Evolutionary conservation across 768 basidiomycete species (phyloP).

Genomic region (Suillus alpinus): DNA sequence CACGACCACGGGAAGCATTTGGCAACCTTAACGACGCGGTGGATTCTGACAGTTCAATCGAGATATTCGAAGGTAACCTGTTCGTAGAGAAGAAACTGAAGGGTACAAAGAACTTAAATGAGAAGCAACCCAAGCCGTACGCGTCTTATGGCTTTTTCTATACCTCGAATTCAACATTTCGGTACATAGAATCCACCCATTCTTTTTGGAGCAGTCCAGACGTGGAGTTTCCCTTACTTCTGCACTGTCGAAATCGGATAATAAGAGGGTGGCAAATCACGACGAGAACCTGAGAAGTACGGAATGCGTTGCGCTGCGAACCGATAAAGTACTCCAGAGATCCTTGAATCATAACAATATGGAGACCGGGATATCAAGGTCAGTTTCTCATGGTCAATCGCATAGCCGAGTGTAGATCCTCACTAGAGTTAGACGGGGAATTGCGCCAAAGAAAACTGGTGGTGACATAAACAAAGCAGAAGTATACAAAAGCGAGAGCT

Average conservation of each 20-base stretch:
- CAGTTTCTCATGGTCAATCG: neutral
- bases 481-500: neutral
- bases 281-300: neutral
- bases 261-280: neutral
- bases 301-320: neutral
- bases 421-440: neutral
- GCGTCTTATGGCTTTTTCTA: neutral
- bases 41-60: conserved; percentile 29
- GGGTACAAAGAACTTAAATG: conserved; percentile 17
- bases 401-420: neutral
- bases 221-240: neutral
- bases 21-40: conserved; percentile 12
- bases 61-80: conserved; percentile 25
- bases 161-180: conserved; percentile 7
- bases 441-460: neutral
- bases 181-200: conserved; percentile 17
- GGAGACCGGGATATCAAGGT: neutral
- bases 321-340: neutral
- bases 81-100: conserved; percentile 9
- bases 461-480: neutral
- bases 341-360: neutral
- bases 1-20: neutral
- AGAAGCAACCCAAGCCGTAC: conserved; percentile 8
- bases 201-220: conserved; percentile 11
- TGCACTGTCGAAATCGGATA: neutral